phyloP scores from a whole-genome alignment of 306 rosid species.

The Castanospermum australe region DNA sequence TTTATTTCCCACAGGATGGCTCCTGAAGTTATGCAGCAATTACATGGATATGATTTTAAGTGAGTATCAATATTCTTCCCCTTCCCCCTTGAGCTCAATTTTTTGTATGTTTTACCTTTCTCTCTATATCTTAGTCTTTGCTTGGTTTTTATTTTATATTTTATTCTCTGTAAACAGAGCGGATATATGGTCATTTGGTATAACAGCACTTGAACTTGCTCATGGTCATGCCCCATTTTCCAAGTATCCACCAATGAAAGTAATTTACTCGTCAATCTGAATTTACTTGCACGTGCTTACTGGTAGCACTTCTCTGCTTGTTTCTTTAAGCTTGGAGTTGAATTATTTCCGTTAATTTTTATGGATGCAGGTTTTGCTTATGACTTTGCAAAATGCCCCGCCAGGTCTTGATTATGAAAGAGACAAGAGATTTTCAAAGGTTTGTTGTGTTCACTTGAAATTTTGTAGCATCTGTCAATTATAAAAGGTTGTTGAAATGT shows the following conservation, averaged over 20 bases:
- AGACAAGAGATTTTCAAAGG: conserved; percentile 96
- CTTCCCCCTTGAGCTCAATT: not conserved
- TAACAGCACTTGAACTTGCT: conserved; percentile 99
- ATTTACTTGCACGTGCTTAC: conserved; percentile 8
- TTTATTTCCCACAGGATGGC: conserved; percentile 81
- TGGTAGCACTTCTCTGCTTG: conserved; percentile 2
- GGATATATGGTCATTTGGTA: conserved; percentile 98
- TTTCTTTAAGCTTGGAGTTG: conserved; percentile 14
- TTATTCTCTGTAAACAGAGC: conserved; percentile 65
- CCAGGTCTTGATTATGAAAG: conserved; percentile 98
- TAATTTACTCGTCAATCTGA: conserved; percentile 45
- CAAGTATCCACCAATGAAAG: conserved; percentile 97
- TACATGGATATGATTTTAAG: conserved; percentile 99
- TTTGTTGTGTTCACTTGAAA: conserved; percentile 45
- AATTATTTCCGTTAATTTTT: conserved; percentile 11
- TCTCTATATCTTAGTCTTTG: conserved; percentile 1
- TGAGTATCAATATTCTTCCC: conserved; percentile 41
- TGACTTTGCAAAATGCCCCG: conserved; percentile 98
- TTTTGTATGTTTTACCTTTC: not conserved
- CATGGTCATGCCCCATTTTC: conserved; percentile 99
- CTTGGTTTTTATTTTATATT: not conserved
- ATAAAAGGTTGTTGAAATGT: conserved; percentile 28
- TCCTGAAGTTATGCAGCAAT: conserved; percentile 98
- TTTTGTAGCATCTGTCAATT: conserved; percentile 17
- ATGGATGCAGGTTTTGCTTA: conserved; percentile 82